These are phyloP conservation scores for Epipyxis sp. DNA, from an alignment of 108 stramenopile species.

Conservation along the genomic window DNA sequence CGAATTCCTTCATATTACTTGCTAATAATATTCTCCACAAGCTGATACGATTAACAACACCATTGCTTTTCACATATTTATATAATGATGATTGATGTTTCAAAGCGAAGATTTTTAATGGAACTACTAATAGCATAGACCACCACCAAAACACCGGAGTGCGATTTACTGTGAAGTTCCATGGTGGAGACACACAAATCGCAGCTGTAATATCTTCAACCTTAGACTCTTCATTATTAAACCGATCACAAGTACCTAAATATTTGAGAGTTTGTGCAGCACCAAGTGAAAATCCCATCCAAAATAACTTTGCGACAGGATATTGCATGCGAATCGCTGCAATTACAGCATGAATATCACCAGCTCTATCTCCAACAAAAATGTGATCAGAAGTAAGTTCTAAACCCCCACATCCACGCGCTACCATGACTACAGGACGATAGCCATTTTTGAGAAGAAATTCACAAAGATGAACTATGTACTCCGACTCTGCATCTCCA, in stretches of 20 bases:
- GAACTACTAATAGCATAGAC: background rate
- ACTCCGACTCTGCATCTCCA: slow-evolving; percentile 27
- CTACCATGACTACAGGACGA: slow-evolving; percentile 22
- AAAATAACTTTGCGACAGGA: background rate
- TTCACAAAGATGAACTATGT: background rate
- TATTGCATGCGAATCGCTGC: background rate
- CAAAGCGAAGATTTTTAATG: slow-evolving; percentile 12
- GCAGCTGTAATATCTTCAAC: background rate
- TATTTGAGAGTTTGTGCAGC: slow-evolving; percentile 4
- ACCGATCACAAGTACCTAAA: background rate
- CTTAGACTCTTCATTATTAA: background rate
- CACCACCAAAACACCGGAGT: background rate
- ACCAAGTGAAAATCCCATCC: slow-evolving; percentile 24
- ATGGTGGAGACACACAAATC: slow-evolving; percentile 18
- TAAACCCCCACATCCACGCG: slow-evolving; percentile 27
- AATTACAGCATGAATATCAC: background rate
- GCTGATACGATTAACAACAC: too few species aligned
- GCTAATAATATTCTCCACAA: too few species aligned
- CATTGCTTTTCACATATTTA: too few species aligned
- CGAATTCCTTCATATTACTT: too few species aligned
- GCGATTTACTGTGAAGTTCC: background rate
- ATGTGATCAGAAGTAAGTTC: background rate
- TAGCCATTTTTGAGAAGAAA: background rate
- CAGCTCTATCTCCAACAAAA: background rate
- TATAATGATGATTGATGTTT: too few species aligned